Evolutionary conservation across 139 green algal genomes (phyloP).

Genomic region (Picochlorum sp.): DNA sequence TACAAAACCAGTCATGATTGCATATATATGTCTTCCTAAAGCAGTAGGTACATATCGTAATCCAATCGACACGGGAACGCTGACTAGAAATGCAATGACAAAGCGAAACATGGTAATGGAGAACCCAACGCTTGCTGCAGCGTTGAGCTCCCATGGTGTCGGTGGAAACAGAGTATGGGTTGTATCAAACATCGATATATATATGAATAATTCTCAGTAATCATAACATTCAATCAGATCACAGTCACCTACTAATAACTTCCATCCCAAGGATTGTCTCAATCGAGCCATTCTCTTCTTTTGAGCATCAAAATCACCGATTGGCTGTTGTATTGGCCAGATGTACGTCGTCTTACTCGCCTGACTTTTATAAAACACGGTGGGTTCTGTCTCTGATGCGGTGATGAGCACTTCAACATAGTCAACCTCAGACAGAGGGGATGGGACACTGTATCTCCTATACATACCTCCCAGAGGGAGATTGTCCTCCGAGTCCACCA

Average conservation of each 20-base stretch:
- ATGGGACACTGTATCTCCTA: slow-evolving; percentile 2
- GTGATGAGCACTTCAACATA: not conserved
- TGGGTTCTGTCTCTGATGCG: not conserved
- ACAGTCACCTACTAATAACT: slow-evolving; percentile 47
- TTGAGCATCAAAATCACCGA: slow-evolving; percentile 59
- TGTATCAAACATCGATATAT: not conserved
- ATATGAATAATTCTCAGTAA: slow-evolving; percentile 10
- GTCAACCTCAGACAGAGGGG: not conserved
- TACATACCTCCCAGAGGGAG: not conserved
- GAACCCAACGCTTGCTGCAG: slow-evolving; percentile 3
- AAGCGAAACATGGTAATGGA: slow-evolving; percentile 47
- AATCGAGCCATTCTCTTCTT: slow-evolving; percentile 48
- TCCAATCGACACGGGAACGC: slow-evolving; percentile 23
- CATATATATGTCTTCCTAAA: slow-evolving; percentile 58
- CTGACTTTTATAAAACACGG: slow-evolving; percentile 41
- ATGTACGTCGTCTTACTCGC: slow-evolving; percentile 67
- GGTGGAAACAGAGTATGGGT: not conserved
- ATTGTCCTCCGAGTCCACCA: too few species aligned
- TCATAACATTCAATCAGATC: slow-evolving; percentile 69
- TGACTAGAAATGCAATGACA: slow-evolving; percentile 36
- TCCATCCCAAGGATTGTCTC: slow-evolving; percentile 49
- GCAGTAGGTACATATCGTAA: slow-evolving; percentile 25
- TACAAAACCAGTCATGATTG: slow-evolving; percentile 40
- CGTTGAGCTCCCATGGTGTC: slow-evolving; percentile 21
- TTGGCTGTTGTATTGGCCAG: slow-evolving; percentile 61